Evolutionary conservation across 1,284 basidiomycete genomes (phyloP), one percentile per base, ranked within the genome.

Genomic region (Leccinum griseonigrum): DNA sequence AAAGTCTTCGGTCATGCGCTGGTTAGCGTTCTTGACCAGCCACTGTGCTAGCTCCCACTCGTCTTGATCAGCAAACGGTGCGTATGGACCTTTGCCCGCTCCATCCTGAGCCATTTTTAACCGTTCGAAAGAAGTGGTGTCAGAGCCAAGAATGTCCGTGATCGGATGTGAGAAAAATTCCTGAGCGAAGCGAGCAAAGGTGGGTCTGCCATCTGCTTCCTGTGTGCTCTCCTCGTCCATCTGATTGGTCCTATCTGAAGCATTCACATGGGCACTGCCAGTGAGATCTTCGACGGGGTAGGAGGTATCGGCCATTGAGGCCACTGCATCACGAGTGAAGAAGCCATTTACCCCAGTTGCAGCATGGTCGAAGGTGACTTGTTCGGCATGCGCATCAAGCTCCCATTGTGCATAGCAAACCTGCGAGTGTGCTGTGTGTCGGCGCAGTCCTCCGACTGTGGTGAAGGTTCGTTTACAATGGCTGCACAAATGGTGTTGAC

Each of bases 11-110:
- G 38, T 61, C 2, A 36, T 32, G 8, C 9, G 1, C 22, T 61
- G 61, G n/a, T n/a, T n/a, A 3, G 43, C 5, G 2, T 61, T 63
- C 29, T 57, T 62, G 28, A 63, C 46, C 29, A 63, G 54, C 55
- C 55, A 62, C 14, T 52, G 18, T 29, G 43, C 61, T 14, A 62
- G 38, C 29, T 58, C 52, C 60, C 60, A 61, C 13, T 62, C 26
- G 1, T 62, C 48, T 7, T 13, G 3, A 56, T 62, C 46, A 4
- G 36, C 32, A 22, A 57, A 60, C 0, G 13, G 53, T 16, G 18
- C 16, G 3, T 59, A 32, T 26, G 16, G n/a, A 3, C n/a, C 48
- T n/a, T 11, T 8, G 10, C 48, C 32, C 0, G n/a, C 10, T 1
- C 7, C 10, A 4, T 51, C 22, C 32, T 57, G 56, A 11, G 2